Evolutionary conservation across 345 rosid species (phyloP).

Genomic region (Balakata baccata): DNA sequence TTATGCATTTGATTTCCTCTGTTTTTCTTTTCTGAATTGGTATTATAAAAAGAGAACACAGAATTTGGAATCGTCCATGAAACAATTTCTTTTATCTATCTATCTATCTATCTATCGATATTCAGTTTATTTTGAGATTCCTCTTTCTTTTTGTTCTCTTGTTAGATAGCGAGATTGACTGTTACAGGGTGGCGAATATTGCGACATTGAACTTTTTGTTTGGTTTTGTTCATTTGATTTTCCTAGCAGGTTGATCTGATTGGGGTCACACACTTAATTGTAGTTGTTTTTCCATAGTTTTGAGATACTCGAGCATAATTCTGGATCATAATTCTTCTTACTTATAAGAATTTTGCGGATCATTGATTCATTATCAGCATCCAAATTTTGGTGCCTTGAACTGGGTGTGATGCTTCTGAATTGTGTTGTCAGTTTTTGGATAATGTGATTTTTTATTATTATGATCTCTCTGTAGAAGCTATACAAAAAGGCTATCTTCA

Average conservation of each 20-base stretch:
- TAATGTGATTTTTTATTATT: conserved; percentile 8
- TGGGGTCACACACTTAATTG: neutral
- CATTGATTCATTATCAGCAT: neutral
- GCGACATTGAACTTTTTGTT: neutral
- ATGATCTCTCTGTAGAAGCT: conserved; percentile 15
- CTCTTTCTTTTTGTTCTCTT: neutral
- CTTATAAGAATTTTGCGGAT: conserved; percentile 9
- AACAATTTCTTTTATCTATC: neutral
- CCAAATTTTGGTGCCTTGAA: neutral
- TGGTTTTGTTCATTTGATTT: neutral
- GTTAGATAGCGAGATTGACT: neutral
- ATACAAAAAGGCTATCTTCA: conserved; percentile 20
- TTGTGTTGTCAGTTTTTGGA: neutral
- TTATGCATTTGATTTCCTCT: neutral
- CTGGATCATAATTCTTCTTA: neutral
- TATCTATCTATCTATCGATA: neutral
- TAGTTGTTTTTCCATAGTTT: neutral
- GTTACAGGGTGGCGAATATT: neutral
- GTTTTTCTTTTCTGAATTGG: neutral
- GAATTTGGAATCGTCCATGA: conserved; percentile 1
- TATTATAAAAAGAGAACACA: neutral
- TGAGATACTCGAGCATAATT: conserved; percentile 5
- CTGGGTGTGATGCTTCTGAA: neutral
- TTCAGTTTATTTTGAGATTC: neutral
- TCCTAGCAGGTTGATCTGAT: conserved; percentile 24